phyloP scores from a whole-genome alignment of 2,329 filamentous ascomycete genomes.

The Clonostachys sp. region DNA sequence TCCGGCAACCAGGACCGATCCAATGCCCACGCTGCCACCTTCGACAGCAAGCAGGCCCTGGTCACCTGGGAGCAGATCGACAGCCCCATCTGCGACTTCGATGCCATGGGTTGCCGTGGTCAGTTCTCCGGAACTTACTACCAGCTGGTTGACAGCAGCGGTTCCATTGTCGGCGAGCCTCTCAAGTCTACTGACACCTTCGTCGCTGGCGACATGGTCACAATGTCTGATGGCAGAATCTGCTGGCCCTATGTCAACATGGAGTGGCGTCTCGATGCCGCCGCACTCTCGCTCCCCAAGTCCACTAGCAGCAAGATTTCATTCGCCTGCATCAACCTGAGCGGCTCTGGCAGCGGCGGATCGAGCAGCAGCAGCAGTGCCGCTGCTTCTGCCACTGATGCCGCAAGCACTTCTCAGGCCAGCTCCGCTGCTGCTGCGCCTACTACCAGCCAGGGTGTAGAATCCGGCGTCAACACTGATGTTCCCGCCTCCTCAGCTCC shows the following conservation, averaged over 20 bases:
- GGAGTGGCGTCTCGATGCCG: constrained; percentile 31
- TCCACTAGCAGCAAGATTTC: not conserved
- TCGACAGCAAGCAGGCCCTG: constrained; percentile 45
- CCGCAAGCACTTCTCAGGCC: too few relatives aligned
- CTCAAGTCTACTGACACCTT: constrained; percentile 47
- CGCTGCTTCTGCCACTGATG: too few relatives aligned
- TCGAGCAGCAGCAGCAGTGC: too few relatives aligned
- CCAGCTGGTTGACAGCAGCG: constrained; percentile 48
- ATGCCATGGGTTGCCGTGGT: constrained; percentile 57
- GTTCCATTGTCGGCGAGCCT: constrained; percentile 44
- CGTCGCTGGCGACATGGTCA: constrained; percentile 59
- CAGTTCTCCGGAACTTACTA: constrained; percentile 54
- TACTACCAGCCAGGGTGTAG: too few relatives aligned
- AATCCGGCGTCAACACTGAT: too few relatives aligned
- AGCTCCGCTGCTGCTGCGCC: too few relatives aligned
- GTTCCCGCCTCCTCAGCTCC: too few relatives aligned
- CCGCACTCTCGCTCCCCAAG: not conserved
- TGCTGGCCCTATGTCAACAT: constrained; percentile 59
- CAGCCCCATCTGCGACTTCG: constrained; percentile 45
- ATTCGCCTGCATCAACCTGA: not conserved
- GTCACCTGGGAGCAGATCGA: constrained; percentile 59
- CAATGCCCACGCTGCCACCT: constrained; percentile 53
- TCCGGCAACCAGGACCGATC: constrained; percentile 43
- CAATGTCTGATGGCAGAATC: constrained; percentile 50
- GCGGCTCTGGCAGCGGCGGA: not conserved